These are phyloP conservation scores for Apiosordaria backusii DNA, from an alignment of 495 filamentous ascomycete species.

Conservation along the genomic window DNA sequence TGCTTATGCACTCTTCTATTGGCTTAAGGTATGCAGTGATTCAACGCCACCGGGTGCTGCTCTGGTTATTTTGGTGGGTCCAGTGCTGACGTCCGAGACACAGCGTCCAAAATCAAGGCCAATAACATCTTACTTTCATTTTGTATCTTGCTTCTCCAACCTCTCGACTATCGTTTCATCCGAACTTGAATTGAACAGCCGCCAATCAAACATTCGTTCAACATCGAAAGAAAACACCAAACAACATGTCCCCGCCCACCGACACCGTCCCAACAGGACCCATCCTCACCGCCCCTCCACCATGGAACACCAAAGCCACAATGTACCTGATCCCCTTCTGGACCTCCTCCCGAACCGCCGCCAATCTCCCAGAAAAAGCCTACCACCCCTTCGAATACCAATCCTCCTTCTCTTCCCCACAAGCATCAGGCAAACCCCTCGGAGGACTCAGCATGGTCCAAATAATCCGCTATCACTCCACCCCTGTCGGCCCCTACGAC, in stretches of 20 bases:
- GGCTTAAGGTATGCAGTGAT: neutral
- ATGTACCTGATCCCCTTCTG: constrained; percentile 40
- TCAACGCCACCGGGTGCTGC: neutral
- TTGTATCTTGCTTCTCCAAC: neutral
- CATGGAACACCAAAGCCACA: constrained; percentile 41
- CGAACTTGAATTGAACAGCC: neutral
- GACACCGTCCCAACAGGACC: constrained; percentile 7
- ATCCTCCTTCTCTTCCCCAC: constrained; percentile 29
- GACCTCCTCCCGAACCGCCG: constrained; percentile 23
- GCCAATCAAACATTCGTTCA: neutral
- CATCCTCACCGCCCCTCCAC: constrained; percentile 25
- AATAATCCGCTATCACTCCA: constrained; percentile 47
- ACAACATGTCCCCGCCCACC: neutral
- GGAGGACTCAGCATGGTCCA: constrained; percentile 48
- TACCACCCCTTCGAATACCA: constrained; percentile 43
- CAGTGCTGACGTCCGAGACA: neutral
- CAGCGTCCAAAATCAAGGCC: neutral
- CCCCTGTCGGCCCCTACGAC: constrained; percentile 51
- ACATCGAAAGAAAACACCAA: neutral
- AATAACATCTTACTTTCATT: too few relatives aligned
- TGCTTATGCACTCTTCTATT: neutral
- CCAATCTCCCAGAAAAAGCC: constrained; percentile 28
- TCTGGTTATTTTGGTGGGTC: neutral
- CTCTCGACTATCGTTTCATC: neutral
- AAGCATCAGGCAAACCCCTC: constrained; percentile 29